A percentile compares a stretch with the other conserved stretches of the same genome.
These are phyloP conservation scores for Populus davidiana DNA, from an alignment of 345 rosid genomes.

Conservation along the genomic window DNA sequence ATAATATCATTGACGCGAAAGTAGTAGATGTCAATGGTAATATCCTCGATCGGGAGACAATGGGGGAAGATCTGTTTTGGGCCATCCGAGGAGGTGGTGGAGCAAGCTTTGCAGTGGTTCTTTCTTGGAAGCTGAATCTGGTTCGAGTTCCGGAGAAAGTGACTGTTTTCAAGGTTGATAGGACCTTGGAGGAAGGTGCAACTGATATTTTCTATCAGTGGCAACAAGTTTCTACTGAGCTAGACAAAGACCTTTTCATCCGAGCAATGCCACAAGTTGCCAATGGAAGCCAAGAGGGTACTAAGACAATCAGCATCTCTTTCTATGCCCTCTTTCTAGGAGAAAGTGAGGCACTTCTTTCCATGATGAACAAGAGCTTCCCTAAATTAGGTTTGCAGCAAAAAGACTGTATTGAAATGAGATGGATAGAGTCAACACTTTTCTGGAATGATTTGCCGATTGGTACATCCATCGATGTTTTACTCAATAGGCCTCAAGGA, in stretches of 20 bases:
- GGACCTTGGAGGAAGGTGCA: slow-evolving; percentile 3
- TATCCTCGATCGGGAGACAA: background rate
- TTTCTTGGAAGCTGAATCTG: slow-evolving; percentile 8
- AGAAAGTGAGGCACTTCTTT: background rate
- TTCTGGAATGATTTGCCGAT: slow-evolving; percentile 8
- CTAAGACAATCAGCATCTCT: background rate
- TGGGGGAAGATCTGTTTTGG: slow-evolving; percentile 15
- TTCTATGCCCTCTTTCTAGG: slow-evolving; percentile 10
- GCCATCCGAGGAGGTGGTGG: slow-evolving; percentile 14
- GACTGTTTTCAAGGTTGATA: slow-evolving; percentile 1
- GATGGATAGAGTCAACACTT: slow-evolving; percentile 13
- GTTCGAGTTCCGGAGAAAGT: background rate
- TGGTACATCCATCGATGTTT: background rate
- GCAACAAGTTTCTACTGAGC: slow-evolving; percentile 6
- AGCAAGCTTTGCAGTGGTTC: slow-evolving; percentile 1
- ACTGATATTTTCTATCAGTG: slow-evolving; percentile 9
- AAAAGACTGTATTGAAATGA: slow-evolving; percentile 8
- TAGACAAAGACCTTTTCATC: slow-evolving; percentile 13
- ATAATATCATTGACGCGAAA: background rate
- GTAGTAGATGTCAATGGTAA: slow-evolving; percentile 5
- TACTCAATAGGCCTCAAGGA: background rate
- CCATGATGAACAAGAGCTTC: background rate
- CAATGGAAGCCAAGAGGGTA: background rate
- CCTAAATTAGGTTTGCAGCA: slow-evolving; percentile 2
- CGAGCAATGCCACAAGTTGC: slow-evolving; percentile 4